A percentile compares a stretch with the other conserved stretches of the same genome.
phyloP scores from a whole-genome alignment of 345 rosid genomes.

The Mallotus nudiflorus region DNA sequence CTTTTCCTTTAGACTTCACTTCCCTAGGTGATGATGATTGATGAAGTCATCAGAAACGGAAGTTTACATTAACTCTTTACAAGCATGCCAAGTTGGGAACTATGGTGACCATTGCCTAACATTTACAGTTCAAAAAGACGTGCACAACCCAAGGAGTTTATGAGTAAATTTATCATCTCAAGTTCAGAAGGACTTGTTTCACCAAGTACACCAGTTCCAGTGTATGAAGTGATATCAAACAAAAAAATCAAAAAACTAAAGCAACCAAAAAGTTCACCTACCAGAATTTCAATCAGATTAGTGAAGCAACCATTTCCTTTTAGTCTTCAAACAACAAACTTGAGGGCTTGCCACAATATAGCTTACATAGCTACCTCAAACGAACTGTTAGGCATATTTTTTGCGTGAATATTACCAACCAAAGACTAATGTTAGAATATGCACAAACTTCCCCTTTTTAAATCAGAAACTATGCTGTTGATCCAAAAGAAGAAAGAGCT shows the following conservation, averaged over 20 bases:
- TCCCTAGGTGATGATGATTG: conserved; percentile 46
- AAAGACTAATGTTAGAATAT: too few relatives aligned
- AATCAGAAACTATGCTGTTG: neutral
- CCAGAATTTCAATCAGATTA: neutral
- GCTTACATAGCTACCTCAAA: too few relatives aligned
- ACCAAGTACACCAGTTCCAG: neutral
- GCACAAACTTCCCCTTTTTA: neutral
- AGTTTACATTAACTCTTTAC: neutral
- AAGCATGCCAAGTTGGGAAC: neutral
- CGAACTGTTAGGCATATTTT: too few relatives aligned
- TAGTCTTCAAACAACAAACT: neutral
- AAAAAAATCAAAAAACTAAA: neutral
- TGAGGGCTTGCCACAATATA: too few relatives aligned
- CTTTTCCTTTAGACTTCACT: conserved; percentile 72
- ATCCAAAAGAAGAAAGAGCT: neutral
- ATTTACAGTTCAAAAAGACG: neutral
- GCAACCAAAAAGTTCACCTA: neutral
- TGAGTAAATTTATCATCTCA: neutral
- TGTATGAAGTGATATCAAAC: neutral
- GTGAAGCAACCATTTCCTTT: neutral
- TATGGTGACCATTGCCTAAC: neutral
- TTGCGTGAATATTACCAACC: too few relatives aligned
- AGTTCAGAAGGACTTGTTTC: neutral
- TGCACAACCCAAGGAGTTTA: neutral
- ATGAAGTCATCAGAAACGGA: conserved; percentile 19